Conservation (phyloP, 2,329 filamentous ascomycete species). For the Aspergillus ibericus region DNA sequence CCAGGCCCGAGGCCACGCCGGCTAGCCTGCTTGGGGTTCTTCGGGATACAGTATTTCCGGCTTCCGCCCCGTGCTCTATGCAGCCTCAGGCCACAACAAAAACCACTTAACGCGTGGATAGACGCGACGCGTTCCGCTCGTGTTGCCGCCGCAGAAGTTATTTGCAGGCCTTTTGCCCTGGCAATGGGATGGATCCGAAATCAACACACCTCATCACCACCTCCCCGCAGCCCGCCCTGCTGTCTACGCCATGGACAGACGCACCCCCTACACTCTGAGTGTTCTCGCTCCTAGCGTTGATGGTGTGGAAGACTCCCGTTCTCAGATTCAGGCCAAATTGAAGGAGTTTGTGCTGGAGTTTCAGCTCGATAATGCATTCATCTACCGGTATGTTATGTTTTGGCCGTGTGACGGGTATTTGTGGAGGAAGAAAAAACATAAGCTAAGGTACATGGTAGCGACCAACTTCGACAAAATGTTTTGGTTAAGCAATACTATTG, state of each 20-base stretch:
- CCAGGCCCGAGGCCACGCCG: slow-evolving; percentile 11
- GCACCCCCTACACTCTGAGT: slow-evolving; percentile 81
- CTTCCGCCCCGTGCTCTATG: not conserved
- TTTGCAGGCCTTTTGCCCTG: slow-evolving; percentile 20
- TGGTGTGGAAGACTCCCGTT: slow-evolving; percentile 66
- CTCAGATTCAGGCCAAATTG: slow-evolving; percentile 74
- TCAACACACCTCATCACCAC: slow-evolving; percentile 14
- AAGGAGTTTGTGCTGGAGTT: slow-evolving; percentile 93
- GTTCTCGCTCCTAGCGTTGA: slow-evolving; percentile 70
- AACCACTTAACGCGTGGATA: slow-evolving; percentile 43
- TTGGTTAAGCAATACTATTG: slow-evolving; percentile 92
- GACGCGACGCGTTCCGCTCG: slow-evolving; percentile 38
- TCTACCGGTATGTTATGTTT: slow-evolving; percentile 69
- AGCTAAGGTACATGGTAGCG: slow-evolving; percentile 55
- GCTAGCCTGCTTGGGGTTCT: slow-evolving; percentile 11
- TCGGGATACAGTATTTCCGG: slow-evolving; percentile 17
- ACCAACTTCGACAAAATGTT: slow-evolving; percentile 93
- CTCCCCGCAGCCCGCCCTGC: slow-evolving; percentile 14
- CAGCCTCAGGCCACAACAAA: slow-evolving; percentile 13
- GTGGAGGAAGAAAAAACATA: not conserved
- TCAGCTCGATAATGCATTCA: slow-evolving; percentile 87
- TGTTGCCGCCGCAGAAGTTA: slow-evolving; percentile 30
- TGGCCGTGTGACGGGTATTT: slow-evolving; percentile 22
- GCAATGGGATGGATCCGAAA: slow-evolving; percentile 9
- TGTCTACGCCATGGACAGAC: slow-evolving; percentile 69